phyloP scores from a whole-genome alignment of 148 eudicot genomes.

The Cornus kousa region DNA sequence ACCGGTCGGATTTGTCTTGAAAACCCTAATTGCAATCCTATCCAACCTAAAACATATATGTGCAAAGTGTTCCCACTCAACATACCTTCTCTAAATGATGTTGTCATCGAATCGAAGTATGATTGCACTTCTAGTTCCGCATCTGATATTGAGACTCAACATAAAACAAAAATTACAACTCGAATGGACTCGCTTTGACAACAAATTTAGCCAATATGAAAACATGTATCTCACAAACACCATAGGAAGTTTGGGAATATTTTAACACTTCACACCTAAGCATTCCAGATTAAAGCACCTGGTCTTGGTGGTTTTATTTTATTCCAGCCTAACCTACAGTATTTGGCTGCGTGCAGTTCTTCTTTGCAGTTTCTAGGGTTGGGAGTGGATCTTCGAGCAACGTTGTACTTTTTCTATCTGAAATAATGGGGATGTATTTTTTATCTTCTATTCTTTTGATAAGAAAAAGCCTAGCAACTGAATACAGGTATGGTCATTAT shows the following conservation, averaged over 20 bases:
- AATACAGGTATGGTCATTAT: slow-evolving; percentile 64
- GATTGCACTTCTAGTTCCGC: too few species aligned
- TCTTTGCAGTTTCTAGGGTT: slow-evolving; percentile 98
- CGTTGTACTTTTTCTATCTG: slow-evolving; percentile 93
- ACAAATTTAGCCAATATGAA: too few species aligned
- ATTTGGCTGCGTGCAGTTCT: slow-evolving; percentile 63
- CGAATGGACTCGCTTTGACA: too few species aligned
- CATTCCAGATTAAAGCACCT: background rate
- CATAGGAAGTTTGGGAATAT: background rate
- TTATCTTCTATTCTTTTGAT: slow-evolving; percentile 93
- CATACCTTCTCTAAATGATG: too few species aligned
- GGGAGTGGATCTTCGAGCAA: slow-evolving; percentile 99
- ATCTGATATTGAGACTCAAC: too few species aligned
- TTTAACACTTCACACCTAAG: background rate
- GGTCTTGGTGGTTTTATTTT: background rate
- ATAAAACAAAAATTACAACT: too few species aligned
- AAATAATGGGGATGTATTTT: slow-evolving; percentile 99
- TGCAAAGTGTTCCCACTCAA: too few species aligned
- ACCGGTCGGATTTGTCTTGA: too few species aligned
- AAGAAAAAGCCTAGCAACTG: slow-evolving; percentile 92
- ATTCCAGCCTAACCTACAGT: slow-evolving; percentile 9
- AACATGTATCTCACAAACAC: too few species aligned
- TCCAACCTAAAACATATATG: too few species aligned
- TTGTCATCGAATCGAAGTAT: too few species aligned
- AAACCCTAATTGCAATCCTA: too few species aligned